phyloP scores from a whole-genome alignment of 2,329 filamentous ascomycete species.

The Aspergillus sp. region DNA sequence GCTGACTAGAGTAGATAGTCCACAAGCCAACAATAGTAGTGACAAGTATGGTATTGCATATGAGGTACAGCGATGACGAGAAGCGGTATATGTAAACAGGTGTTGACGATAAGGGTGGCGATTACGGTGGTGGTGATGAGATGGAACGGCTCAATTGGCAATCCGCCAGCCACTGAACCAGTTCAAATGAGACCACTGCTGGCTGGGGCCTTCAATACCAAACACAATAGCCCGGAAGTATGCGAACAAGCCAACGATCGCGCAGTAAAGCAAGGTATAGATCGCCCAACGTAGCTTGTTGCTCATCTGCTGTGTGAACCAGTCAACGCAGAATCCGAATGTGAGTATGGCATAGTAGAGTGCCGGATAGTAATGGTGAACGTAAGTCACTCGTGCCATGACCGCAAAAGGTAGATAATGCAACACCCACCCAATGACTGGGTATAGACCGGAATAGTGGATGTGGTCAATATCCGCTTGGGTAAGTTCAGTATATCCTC shows the following conservation, averaged over 20 bases:
- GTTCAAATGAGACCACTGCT: conserved; percentile 86
- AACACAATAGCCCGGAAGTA: conserved; percentile 93
- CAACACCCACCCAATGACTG: conserved; percentile 88
- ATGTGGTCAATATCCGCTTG: conserved; percentile 85
- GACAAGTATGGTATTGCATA: conserved; percentile 3
- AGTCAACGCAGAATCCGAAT: conserved; percentile 86
- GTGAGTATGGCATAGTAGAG: conserved; percentile 94
- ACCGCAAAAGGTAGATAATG: conserved; percentile 95
- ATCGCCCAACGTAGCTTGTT: conserved; percentile 65
- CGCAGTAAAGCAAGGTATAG: conserved; percentile 73
- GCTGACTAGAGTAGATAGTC: background rate
- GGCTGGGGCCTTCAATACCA: conserved; percentile 85
- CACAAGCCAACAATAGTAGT: conserved; percentile 10
- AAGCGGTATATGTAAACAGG: background rate
- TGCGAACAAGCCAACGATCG: conserved; percentile 79
- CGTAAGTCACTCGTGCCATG: conserved; percentile 98
- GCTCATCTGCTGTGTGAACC: conserved; percentile 69
- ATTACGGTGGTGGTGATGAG: background rate
- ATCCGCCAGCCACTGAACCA: conserved; percentile 91
- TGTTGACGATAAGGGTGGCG: background rate
- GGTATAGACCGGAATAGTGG: conserved; percentile 90
- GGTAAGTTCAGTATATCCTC: conserved; percentile 82
- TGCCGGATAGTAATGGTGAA: conserved; percentile 98
- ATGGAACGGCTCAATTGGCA: conserved; percentile 48
- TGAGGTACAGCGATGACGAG: background rate